A percentile compares a stretch with the other conserved stretches of the same genome.
Evolutionary conservation across 164 flowering plant genomes (phyloP).

Genomic region (Vitis cinerea): DNA sequence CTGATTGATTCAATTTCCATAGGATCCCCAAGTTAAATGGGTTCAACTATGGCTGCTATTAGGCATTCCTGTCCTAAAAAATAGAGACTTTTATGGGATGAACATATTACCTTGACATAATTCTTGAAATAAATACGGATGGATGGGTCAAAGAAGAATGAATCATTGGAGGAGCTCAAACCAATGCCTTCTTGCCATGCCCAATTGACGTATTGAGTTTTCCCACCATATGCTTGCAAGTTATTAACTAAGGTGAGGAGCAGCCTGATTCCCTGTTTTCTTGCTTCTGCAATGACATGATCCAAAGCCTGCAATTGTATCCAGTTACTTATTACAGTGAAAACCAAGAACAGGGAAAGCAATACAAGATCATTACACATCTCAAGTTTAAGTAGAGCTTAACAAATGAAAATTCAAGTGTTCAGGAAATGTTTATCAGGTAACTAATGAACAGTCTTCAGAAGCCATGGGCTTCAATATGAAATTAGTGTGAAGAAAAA

Average conservation of each 20-base stretch:
- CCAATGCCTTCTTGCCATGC: conserved; percentile 93
- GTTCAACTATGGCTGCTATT: neutral
- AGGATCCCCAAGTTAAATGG: too few relatives aligned
- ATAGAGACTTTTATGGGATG: neutral
- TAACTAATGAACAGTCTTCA: too few relatives aligned
- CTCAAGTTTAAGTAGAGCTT: too few relatives aligned
- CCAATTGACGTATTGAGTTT: conserved; percentile 96
- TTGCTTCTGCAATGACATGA: conserved; percentile 87
- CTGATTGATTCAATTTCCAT: too few relatives aligned
- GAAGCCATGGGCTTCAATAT: too few relatives aligned
- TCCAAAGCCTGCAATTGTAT: conserved; percentile 73
- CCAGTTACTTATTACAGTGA: conserved; percentile 2
- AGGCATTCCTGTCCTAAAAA: neutral
- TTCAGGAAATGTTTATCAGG: too few relatives aligned
- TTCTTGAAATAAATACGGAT: conserved; percentile 76
- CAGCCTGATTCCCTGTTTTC: conserved; percentile 60
- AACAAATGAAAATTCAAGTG: too few relatives aligned
- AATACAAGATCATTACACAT: neutral
- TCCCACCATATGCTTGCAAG: conserved; percentile 93
- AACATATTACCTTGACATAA: conserved; percentile 62
- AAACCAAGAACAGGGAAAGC: conserved; percentile 2
- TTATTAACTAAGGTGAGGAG: conserved; percentile 88
- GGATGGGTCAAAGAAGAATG: conserved; percentile 91
- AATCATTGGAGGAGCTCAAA: conserved; percentile 91
- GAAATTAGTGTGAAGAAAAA: too few relatives aligned